phyloP scores from a whole-genome alignment of 352 stramenopile species.

The Thraustochytrium sp. region DNA sequence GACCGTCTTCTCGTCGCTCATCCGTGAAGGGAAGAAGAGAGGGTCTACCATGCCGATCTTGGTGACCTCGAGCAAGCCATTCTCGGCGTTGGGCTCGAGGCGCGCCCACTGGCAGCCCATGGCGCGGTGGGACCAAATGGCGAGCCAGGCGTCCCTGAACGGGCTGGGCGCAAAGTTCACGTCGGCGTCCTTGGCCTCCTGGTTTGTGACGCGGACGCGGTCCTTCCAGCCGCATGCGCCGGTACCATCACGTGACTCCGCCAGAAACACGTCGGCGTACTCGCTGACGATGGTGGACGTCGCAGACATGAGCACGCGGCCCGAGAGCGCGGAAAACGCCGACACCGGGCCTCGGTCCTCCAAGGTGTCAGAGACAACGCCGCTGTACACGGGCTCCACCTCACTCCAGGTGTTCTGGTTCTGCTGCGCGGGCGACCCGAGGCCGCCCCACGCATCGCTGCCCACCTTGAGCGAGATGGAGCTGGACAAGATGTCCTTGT shows the following conservation, averaged over 20 bases:
- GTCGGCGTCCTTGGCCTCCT: neutral
- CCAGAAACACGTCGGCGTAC: too few relatives aligned
- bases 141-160: neutral
- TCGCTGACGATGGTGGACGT: neutral
- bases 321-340: neutral
- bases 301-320: neutral
- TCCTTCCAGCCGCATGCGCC: neutral
- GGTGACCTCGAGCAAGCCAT: neutral
- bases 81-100: neutral
- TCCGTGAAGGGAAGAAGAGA: neutral
- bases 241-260: too few relatives aligned
- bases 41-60: neutral
- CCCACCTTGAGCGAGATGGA: neutral
- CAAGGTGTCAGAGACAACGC: neutral
- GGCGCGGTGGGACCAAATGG: neutral
- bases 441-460: neutral
- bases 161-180: neutral
- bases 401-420: too few relatives aligned
- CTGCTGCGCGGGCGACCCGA: too few relatives aligned
- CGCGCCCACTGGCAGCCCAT: neutral
- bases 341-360: neutral
- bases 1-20: neutral
- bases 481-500: neutral
- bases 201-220: neutral
- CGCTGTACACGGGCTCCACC: neutral